These are phyloP conservation scores for Cyclanthera cordifolia DNA, from an alignment of 306 rosid genomes.

Conservation along the genomic window DNA sequence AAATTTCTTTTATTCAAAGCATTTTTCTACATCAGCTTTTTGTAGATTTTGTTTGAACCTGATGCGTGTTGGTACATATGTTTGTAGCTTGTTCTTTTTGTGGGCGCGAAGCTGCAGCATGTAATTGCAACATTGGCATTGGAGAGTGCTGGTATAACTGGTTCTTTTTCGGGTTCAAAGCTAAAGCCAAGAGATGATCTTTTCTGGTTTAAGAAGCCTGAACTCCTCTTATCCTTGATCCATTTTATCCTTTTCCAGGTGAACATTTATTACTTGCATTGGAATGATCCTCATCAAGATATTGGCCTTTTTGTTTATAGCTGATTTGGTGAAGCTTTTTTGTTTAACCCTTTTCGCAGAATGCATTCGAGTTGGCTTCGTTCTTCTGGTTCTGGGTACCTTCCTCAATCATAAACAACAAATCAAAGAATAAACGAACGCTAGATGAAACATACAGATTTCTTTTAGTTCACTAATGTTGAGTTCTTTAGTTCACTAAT, in stretches of 20 bases:
- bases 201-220: slow-evolving; percentile 96
- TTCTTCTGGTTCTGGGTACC: slow-evolving; percentile 99
- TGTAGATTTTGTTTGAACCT: background rate
- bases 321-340: slow-evolving; percentile 10
- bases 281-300: background rate
- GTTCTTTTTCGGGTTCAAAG: slow-evolving; percentile 38
- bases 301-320: background rate
- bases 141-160: slow-evolving; percentile 69
- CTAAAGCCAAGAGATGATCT: slow-evolving; percentile 91
- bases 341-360: slow-evolving; percentile 37
- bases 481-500: no score
- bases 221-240: slow-evolving; percentile 69
- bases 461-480: no score
- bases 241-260: slow-evolving; percentile 97
- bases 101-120: slow-evolving; percentile 88
- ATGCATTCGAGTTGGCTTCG: slow-evolving; percentile 92
- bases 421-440: no score
- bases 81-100: slow-evolving; percentile 73
- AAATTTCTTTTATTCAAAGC: background rate
- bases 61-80: background rate
- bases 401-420: background rate
- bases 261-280: background rate
- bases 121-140: slow-evolving; percentile 80
- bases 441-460: no score
- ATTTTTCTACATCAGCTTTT: background rate